These are phyloP conservation scores for Colletotrichum lentis DNA, from an alignment of 2,329 filamentous ascomycete species.

Conservation along the genomic window DNA sequence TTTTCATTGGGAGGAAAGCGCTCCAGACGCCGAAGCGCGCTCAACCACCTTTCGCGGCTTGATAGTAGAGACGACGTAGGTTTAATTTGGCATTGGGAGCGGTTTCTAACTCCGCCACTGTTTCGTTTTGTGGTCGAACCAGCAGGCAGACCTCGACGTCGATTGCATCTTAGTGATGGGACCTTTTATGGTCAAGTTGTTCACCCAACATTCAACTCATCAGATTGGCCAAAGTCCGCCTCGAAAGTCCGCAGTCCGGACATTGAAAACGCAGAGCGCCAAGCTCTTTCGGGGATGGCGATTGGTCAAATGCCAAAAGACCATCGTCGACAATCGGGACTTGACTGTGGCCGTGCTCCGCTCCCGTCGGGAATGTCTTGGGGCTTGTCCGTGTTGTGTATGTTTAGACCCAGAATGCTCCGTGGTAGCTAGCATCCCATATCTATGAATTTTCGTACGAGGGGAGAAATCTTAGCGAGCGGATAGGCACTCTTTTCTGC, in stretches of 20 bases:
- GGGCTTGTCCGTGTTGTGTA: not conserved
- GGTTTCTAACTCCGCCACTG: not conserved
- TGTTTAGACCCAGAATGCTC: not conserved
- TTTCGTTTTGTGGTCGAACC: not conserved
- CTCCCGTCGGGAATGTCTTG: not conserved
- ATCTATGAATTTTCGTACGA: not conserved
- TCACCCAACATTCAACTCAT: not conserved
- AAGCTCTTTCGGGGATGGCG: not conserved
- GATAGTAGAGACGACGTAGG: not conserved
- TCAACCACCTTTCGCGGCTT: not conserved
- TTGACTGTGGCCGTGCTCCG: conserved; percentile 6
- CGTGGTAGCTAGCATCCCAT: not conserved
- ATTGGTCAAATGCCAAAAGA: conserved; percentile 2
- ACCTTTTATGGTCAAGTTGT: not conserved
- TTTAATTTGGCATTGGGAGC: not conserved
- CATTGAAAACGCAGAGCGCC: not conserved
- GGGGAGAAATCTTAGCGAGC: conserved; percentile 7
- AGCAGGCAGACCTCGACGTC: not conserved
- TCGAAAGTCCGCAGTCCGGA: conserved; percentile 1
- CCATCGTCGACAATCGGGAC: conserved; percentile 8
- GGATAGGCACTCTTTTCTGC: not conserved
- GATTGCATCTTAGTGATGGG: not conserved
- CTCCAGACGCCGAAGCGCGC: conserved; percentile 1
- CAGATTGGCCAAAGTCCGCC: not conserved
- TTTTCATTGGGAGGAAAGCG: conserved; percentile 9